Base-by-base conservation (phyloP, 257 asterid species). In the Solanum chmielewskii region DNA sequence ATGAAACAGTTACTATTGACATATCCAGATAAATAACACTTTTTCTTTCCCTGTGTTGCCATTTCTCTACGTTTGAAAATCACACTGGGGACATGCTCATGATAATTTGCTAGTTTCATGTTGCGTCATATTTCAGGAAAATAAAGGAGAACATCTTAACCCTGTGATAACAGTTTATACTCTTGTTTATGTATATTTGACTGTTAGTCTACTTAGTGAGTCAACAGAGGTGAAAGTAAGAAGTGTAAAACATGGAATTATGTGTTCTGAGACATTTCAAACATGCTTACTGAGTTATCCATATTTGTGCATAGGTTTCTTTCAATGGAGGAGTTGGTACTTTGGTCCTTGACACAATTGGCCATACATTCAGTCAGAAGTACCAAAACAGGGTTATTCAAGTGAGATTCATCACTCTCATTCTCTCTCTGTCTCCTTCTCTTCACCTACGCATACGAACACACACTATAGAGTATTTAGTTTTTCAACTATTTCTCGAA, bases 321-420 rank as follows among this genome's bases (percentile, higher is more conserved):
- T 93, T 94, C 91, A 92, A 91, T 80, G 98, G 98, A 23, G 99
- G 99, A 73, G 60, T 97, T 86, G 91, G 98, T 90, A 94, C 94
- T 91, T 92, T 97, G 95, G 90, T 93, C 90, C 98, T 97, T 77
- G 99, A 97, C 86, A 93, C 98, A 85, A 93, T 93, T 66, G 99
- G 96, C 89, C 98, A 97, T 85, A 89, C 92, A 35, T 91, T 95
- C 93, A 97, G 99, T 91, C 95, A 93, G 86, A 97, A 97, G 95
- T 97, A 97, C 93, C 97, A 91, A 42, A 93, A 91, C 80, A 93
- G 99, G 92, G 99, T 97, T 87, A 93, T 92, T 90, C 98, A 97
- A 89, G 99, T 95, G 90, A 91, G 85, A 49, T 81, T 49, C 85
- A 81, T 81, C 85, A 47, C 85, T 80, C 68, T 44, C 62, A n/a